phyloP scores from a whole-genome alignment of 2,329 filamentous ascomycete genomes.

The Colletotrichum karsti region DNA sequence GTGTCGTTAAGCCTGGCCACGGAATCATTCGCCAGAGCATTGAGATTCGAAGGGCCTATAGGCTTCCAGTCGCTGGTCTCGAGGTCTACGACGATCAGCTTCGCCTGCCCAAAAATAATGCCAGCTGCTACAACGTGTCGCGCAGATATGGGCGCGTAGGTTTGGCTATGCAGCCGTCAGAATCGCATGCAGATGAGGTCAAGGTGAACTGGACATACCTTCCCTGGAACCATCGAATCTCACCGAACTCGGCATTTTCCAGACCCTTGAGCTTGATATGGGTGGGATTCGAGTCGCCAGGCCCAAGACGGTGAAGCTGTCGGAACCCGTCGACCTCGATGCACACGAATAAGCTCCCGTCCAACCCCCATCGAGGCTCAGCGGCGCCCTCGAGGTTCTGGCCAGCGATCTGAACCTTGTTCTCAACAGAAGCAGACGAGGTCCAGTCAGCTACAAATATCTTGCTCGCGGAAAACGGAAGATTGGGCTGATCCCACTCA shows the following conservation, averaged over 20 bases:
- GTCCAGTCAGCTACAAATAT: slow-evolving; percentile 54
- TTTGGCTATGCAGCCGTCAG: slow-evolving; percentile 40
- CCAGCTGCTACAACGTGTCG: slow-evolving; percentile 44
- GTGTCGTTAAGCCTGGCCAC: slow-evolving; percentile 43
- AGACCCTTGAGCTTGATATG: slow-evolving; percentile 46
- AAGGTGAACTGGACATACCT: slow-evolving; percentile 34
- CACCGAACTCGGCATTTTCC: slow-evolving; percentile 50
- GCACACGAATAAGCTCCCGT: slow-evolving; percentile 57
- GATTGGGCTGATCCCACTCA: slow-evolving; percentile 62
- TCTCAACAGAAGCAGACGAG: slow-evolving; percentile 38
- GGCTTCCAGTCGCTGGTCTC: slow-evolving; percentile 37
- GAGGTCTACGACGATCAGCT: slow-evolving; percentile 49
- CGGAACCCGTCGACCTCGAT: slow-evolving; percentile 56
- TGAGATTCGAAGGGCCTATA: slow-evolving; percentile 33
- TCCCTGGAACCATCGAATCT: slow-evolving; percentile 39
- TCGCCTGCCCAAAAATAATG: slow-evolving; percentile 40
- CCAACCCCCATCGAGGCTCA: slow-evolving; percentile 59
- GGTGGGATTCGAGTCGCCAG: slow-evolving; percentile 34
- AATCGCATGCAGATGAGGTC: not conserved
- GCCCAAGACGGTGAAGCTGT: slow-evolving; percentile 52
- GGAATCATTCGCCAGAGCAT: slow-evolving; percentile 43
- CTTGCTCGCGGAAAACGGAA: slow-evolving; percentile 58
- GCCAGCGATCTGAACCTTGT: slow-evolving; percentile 49
- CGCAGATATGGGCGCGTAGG: slow-evolving; percentile 47
- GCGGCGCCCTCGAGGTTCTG: slow-evolving; percentile 50